Evolutionary conservation across 768 basidiomycete genomes (phyloP).

Genomic region (Dioszegia crocea): DNA sequence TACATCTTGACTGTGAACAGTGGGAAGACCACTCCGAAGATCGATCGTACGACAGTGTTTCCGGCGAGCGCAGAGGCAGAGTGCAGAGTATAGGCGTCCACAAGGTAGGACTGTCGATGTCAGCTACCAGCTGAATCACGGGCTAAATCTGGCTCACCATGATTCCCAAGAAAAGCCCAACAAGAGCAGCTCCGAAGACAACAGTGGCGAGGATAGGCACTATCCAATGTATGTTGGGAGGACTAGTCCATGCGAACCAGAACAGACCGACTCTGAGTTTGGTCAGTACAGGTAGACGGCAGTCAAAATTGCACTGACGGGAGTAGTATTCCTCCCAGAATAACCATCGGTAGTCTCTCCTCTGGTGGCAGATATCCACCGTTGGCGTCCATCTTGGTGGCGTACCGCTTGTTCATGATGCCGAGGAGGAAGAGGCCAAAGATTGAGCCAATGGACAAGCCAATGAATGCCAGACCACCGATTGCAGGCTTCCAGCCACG

Average conservation of each 20-base stretch:
- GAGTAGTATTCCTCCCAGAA: conserved; percentile 42
- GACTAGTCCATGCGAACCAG: conserved; percentile 34
- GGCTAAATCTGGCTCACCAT: conserved; percentile 25
- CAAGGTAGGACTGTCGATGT: conserved; percentile 54
- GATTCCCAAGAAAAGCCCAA: conserved; percentile 60
- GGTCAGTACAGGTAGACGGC: background rate
- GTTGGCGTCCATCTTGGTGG: conserved; percentile 22
- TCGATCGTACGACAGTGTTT: conserved; percentile 63
- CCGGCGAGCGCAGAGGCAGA: conserved; percentile 66
- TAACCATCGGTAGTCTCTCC: conserved; percentile 45
- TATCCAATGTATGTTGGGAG: conserved; percentile 57
- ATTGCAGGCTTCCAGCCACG: conserved; percentile 50
- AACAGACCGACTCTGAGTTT: conserved; percentile 23
- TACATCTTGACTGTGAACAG: conserved; percentile 46
- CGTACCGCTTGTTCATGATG: conserved; percentile 44
- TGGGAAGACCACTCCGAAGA: conserved; percentile 56
- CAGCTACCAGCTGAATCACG: conserved; percentile 33
- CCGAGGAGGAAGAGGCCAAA: conserved; percentile 29
- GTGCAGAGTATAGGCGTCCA: conserved; percentile 64
- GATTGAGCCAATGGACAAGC: conserved; percentile 38
- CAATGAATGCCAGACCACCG: conserved; percentile 47
- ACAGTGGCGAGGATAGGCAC: conserved; percentile 62
- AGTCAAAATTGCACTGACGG: conserved; percentile 20
- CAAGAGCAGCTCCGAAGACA: conserved; percentile 62
- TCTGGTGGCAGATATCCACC: conserved; percentile 49